These are phyloP conservation scores for Mortierella sp. DNA, from an alignment of 371 early-diverging fungal genomes.

Conservation along the genomic window DNA sequence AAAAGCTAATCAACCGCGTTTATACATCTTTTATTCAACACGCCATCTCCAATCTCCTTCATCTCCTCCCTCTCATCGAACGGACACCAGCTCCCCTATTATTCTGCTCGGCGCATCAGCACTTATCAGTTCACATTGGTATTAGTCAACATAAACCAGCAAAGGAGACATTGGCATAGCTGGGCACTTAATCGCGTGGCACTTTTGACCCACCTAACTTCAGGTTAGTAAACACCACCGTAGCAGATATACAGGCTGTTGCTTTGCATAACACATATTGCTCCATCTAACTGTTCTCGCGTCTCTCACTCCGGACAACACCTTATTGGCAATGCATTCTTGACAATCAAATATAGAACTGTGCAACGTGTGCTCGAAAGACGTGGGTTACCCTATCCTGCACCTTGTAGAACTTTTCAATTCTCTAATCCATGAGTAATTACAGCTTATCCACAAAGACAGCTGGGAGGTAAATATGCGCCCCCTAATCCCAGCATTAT, in stretches of 20 bases:
- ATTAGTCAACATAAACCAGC: background rate
- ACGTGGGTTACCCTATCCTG: background rate
- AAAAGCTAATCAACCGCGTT: no score
- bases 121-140: background rate
- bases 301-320: background rate
- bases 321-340: background rate
- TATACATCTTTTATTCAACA: no score
- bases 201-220: background rate
- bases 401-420: background rate
- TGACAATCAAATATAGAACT: background rate
- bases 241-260: background rate
- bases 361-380: background rate
- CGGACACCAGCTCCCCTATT: background rate
- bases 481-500: background rate
- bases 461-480: background rate
- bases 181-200: background rate
- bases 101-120: no score
- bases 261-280: background rate
- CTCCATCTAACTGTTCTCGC: background rate
- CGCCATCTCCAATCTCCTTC: no score
- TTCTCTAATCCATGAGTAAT: conserved; percentile 2
- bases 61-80: background rate
- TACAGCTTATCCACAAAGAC: conserved; percentile 1
- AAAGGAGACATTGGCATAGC: background rate
- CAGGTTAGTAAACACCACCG: background rate